Evolutionary conservation across 2,329 filamentous ascomycete species (phyloP), one percentile per base, ranked within the genome.

Genomic region (Dothistroma septosporum): DNA sequence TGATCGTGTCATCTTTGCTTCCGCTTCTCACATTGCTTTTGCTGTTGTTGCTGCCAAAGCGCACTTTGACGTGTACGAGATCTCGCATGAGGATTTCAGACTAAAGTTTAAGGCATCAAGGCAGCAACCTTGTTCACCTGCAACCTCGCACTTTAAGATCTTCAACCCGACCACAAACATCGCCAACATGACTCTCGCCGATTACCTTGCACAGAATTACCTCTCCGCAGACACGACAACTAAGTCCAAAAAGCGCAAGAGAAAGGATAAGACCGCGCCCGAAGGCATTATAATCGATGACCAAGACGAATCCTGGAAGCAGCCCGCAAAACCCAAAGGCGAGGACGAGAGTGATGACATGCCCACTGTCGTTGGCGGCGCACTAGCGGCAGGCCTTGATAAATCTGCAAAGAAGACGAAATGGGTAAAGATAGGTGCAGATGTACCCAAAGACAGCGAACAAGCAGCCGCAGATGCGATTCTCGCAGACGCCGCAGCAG

Each of bases 141-240:
- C 49, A 16, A 47, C 50, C 57, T 22, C 14, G 21, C 44, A 52
- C 19, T 53, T 58, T 31, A 46, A 58, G 19, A 19, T 58, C 35
- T 37, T n/a, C 19, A 33, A 47, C 31, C 46, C 47, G 19, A 21
- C 19, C 11, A 46, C 54, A 57, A 22, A 47, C 32, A 58, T 11
- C 53, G 63, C 54, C 64, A 69, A 11, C 41, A 87, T 87, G 83
- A 81, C 83, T 59, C 83, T 97, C 66, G 87, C 91, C 61, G 86
- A 87, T 72, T 99, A 97, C 72, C 85, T 99, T 37, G 92, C 93
- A 41, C 88, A 91, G 64, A 94, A 92, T 75, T 99, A 99, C 75
- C 87, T 99, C 54, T 90, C 83, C 1, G 86, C 87, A 46, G 85
- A 88, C 66, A 53, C 50, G 19, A 71, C 76, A 72, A 81, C 80